These are phyloP conservation scores for Huntiella omanensis DNA, from an alignment of 2,329 filamentous ascomycete genomes.

Conservation along the genomic window DNA sequence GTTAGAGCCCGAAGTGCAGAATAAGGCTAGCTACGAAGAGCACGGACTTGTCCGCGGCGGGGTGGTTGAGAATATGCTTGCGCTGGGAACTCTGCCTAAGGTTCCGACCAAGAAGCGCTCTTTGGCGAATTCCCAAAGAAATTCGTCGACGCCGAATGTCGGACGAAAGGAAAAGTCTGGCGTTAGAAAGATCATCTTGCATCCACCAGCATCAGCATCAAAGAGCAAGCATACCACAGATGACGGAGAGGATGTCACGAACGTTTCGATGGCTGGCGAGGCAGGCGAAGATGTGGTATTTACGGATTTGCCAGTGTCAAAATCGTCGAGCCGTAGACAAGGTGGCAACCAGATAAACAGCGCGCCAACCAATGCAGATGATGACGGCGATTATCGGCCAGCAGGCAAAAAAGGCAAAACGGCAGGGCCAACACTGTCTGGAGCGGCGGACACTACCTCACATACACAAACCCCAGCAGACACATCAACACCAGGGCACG, in stretches of 20 bases:
- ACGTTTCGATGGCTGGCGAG: not conserved
- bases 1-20: slow-evolving; percentile 39
- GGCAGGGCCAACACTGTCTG: slow-evolving; percentile 5
- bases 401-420: slow-evolving; percentile 4
- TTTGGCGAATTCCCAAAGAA: slow-evolving; percentile 17
- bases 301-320: not conserved
- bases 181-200: slow-evolving; percentile 28
- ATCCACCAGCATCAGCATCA: slow-evolving; percentile 19
- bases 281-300: slow-evolving; percentile 13
- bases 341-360: not conserved
- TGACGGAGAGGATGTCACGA: slow-evolving; percentile 1
- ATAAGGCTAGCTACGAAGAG: slow-evolving; percentile 59
- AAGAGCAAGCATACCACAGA: slow-evolving; percentile 15
- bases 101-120: slow-evolving; percentile 16
- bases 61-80: slow-evolving; percentile 68
- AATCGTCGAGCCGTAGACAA: not conserved
- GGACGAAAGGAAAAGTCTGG: slow-evolving; percentile 13
- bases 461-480: not conserved
- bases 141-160: slow-evolving; percentile 4
- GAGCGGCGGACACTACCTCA: slow-evolving; percentile 13
- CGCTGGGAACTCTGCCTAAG: slow-evolving; percentile 56
- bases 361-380: not conserved
- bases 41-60: slow-evolving; percentile 53
- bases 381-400: slow-evolving; percentile 7
- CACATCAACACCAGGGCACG: slow-evolving; percentile 4